phyloP scores from a whole-genome alignment of 345 rosid genomes.

The Aquilaria sinensis region DNA sequence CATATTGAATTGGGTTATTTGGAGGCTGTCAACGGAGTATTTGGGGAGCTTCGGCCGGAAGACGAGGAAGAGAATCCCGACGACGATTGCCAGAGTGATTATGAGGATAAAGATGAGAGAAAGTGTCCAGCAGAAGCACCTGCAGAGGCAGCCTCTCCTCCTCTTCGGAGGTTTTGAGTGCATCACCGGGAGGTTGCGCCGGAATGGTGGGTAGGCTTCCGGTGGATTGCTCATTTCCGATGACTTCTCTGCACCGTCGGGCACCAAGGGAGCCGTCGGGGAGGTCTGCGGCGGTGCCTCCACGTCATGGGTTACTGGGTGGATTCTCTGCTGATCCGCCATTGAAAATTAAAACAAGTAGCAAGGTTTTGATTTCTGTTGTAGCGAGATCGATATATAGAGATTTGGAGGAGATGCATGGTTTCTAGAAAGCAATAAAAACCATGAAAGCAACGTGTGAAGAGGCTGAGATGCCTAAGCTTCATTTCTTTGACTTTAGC shows the following conservation, averaged over 20 bases:
- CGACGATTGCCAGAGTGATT: conserved; percentile 27
- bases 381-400: neutral
- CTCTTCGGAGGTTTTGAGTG: conserved; percentile 40
- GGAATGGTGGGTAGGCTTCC: conserved; percentile 23
- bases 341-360: conserved; percentile 10
- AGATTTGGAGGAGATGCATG: neutral
- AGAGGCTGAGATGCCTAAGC: neutral
- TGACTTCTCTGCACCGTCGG: conserved; percentile 40
- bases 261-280: conserved; percentile 51
- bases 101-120: conserved; percentile 43
- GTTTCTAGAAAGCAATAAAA: neutral
- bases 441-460: neutral
- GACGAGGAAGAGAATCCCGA: conserved; percentile 59
- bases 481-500: conserved; percentile 12
- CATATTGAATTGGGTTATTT: conserved; percentile 43
- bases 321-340: conserved; percentile 61
- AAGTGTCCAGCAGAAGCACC: conserved; percentile 62
- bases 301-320: conserved; percentile 34
- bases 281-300: conserved; percentile 32
- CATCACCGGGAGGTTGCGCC: conserved; percentile 28
- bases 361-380: neutral
- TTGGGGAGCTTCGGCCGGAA: conserved; percentile 79
- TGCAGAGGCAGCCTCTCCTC: conserved; percentile 48
- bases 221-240: conserved; percentile 42
- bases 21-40: conserved; percentile 49